A percentile compares a stretch with the other conserved stretches of the same genome.
Evolutionary conservation across 2,329 filamentous ascomycete species (phyloP).

Genomic region (Aspergillus sp.): DNA sequence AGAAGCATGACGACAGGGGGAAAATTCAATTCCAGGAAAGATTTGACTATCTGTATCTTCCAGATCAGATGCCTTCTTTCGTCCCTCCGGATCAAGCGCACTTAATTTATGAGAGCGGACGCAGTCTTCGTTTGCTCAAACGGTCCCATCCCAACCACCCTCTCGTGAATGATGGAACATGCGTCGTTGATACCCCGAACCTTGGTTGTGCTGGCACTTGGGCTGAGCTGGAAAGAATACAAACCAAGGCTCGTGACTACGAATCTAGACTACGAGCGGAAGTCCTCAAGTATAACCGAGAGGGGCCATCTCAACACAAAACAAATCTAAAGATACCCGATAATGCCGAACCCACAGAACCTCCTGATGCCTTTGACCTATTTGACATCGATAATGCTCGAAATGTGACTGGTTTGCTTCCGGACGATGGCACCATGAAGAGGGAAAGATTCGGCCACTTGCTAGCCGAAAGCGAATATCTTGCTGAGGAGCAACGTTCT

Average conservation of each 20-base stretch:
- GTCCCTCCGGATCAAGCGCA: slow-evolving; percentile 68
- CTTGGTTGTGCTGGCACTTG: slow-evolving; percentile 72
- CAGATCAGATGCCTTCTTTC: slow-evolving; percentile 67
- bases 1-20: slow-evolving; percentile 60
- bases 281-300: slow-evolving; percentile 38
- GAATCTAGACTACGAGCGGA: slow-evolving; percentile 37
- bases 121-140: slow-evolving; percentile 71
- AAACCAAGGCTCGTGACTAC: slow-evolving; percentile 55
- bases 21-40: slow-evolving; percentile 59
- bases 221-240: slow-evolving; percentile 65
- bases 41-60: slow-evolving; percentile 55
- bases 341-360: slow-evolving; percentile 1
- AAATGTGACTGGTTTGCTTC: slow-evolving; percentile 24
- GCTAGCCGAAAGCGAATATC: slow-evolving; percentile 24
- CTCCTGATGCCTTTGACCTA: slow-evolving; percentile 31
- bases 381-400: slow-evolving; percentile 36
- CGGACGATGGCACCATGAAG: slow-evolving; percentile 23
- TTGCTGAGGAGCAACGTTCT: slow-evolving; percentile 17
- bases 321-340: neutral
- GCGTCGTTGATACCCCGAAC: slow-evolving; percentile 52
- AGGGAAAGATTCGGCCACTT: slow-evolving; percentile 31
- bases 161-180: slow-evolving; percentile 55
- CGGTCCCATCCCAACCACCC: slow-evolving; percentile 70
- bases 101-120: slow-evolving; percentile 75
- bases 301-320: slow-evolving; percentile 26